These are phyloP conservation scores for Cystobasidium onofrii DNA, from an alignment of 768 basidiomycete genomes.

Conservation along the genomic window DNA sequence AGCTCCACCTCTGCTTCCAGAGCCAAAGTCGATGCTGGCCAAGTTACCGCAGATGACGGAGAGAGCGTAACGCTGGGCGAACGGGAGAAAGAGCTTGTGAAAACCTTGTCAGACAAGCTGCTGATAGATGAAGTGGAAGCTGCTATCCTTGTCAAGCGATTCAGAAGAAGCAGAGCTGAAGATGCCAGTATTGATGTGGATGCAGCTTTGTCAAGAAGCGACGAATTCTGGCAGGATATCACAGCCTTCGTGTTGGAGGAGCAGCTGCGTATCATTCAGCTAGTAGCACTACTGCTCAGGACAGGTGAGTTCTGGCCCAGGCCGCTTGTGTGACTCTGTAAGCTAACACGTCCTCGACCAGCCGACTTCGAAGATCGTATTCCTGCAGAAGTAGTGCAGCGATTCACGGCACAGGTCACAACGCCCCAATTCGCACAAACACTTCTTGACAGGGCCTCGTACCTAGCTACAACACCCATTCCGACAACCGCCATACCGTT, in stretches of 20 bases:
- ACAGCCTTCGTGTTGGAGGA: conserved; percentile 73
- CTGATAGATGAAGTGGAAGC: conserved; percentile 75
- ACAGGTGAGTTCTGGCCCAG: conserved; percentile 26
- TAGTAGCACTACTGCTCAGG: conserved; percentile 67
- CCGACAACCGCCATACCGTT: conserved; percentile 54
- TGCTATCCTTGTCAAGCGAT: conserved; percentile 63
- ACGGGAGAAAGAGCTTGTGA: conserved; percentile 61
- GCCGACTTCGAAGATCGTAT: conserved; percentile 1
- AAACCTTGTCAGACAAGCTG: conserved; percentile 64
- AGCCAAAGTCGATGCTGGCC: conserved; percentile 16
- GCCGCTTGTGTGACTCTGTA: background rate
- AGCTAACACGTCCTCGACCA: background rate
- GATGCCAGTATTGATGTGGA: conserved; percentile 49
- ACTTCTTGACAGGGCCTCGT: conserved; percentile 57
- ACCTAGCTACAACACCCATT: conserved; percentile 46
- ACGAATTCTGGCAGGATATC: conserved; percentile 56
- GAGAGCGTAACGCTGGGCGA: conserved; percentile 51
- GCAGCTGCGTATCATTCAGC: conserved; percentile 60
- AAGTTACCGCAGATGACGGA: background rate
- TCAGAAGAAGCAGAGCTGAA: conserved; percentile 55
- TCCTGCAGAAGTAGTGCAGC: background rate
- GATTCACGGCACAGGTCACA: conserved; percentile 48
- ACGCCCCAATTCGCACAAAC: conserved; percentile 55
- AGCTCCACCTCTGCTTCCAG: background rate
- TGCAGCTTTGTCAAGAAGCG: conserved; percentile 52